Conservation (phyloP, 495 filamentous ascomycete genomes). For the Annulohypoxylon maeteangense region DNA sequence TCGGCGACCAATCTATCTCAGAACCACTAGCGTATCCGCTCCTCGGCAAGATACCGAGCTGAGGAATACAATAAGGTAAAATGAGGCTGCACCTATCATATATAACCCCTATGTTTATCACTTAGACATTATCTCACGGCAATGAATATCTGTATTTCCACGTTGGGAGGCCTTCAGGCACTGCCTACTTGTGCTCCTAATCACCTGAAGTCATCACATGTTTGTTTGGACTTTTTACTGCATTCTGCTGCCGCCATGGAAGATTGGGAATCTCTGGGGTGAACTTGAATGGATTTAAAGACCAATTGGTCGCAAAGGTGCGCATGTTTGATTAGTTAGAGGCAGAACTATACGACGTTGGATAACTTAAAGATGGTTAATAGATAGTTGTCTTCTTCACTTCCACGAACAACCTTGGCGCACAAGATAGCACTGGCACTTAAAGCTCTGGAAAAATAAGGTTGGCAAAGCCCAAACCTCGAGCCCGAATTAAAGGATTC, state of each 20-base stretch:
- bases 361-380: not conserved
- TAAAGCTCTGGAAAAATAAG: not conserved
- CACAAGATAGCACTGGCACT: not conserved
- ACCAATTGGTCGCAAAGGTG: not conserved
- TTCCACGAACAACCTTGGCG: not conserved
- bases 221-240: not conserved
- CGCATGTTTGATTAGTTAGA: too few relatives aligned
- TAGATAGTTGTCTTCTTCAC: not conserved
- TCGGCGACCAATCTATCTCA: constrained; percentile 16
- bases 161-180: not conserved
- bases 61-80: not conserved
- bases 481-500: not conserved
- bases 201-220: not conserved
- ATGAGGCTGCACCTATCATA: not conserved
- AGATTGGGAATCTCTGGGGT: not conserved
- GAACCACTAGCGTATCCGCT: not conserved
- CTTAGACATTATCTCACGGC: not conserved
- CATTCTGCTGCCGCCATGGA: not conserved
- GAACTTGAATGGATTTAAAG: not conserved
- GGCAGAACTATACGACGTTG: too few relatives aligned
- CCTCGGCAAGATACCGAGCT: not conserved
- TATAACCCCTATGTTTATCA: not conserved
- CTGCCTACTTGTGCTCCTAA: not conserved
- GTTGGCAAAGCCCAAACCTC: not conserved
- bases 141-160: not conserved